Evolutionary conservation across 139 green algal genomes (phyloP).

Genomic region (Coccomyxa sp.): DNA sequence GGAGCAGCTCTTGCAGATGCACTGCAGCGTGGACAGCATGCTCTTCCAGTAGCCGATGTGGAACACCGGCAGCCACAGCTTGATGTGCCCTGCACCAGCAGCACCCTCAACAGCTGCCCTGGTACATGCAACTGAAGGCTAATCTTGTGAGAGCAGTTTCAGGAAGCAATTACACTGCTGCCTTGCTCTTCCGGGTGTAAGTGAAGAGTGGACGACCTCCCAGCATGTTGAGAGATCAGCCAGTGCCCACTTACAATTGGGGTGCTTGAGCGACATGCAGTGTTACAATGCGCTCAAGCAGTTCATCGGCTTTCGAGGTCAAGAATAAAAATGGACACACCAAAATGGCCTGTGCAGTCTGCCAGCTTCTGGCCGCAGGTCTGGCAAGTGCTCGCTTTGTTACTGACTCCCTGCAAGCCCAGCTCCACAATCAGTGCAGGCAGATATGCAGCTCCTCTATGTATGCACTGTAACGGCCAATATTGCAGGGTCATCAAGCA

Average conservation of each 20-base stretch:
- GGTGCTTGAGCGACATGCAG: too few species aligned
- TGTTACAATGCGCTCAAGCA: too few species aligned
- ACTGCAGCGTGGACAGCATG: constrained; percentile 87
- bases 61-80: constrained; percentile 96
- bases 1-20: constrained; percentile 96
- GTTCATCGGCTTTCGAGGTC: too few species aligned
- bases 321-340: too few species aligned
- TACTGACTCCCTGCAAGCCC: constrained; percentile 57
- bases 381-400: constrained; percentile 75
- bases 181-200: not conserved
- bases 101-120: not conserved
- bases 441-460: not conserved
- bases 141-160: not conserved
- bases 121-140: not conserved
- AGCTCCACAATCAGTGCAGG: not conserved
- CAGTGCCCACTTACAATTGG: too few species aligned
- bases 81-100: constrained; percentile 79
- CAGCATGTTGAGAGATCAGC: too few species aligned
- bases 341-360: constrained; percentile 96
- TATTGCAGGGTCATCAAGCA: not conserved
- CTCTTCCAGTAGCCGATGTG: constrained; percentile 98
- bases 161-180: not conserved
- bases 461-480: too few species aligned
- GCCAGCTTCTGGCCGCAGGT: constrained; percentile 89
- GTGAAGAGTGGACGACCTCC: not conserved